Evolutionary conservation across 1,284 basidiomycete genomes (phyloP).

Genomic region (Ustanciosporium gigantosporum): DNA sequence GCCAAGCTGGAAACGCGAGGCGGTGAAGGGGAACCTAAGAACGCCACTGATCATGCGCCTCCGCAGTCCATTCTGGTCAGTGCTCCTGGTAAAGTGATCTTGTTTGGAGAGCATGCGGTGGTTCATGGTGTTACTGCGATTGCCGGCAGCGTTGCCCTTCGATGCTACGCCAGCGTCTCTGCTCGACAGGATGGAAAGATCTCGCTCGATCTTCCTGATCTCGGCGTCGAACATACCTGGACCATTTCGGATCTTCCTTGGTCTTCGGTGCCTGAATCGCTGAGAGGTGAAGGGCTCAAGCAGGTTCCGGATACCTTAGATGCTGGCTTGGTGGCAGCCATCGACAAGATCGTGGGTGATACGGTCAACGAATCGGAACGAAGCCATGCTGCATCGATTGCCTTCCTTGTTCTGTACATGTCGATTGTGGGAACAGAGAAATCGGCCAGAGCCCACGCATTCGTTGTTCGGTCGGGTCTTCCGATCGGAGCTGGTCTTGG

Average conservation of each 20-base stretch:
- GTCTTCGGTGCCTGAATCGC: constrained; percentile 66
- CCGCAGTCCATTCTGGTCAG: constrained; percentile 50
- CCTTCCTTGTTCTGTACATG: constrained; percentile 96
- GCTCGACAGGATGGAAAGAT: constrained; percentile 76
- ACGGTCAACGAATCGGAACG: constrained; percentile 47
- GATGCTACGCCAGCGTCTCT: constrained; percentile 85
- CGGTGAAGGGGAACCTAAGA: constrained; percentile 41
- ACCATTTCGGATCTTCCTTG: constrained; percentile 79
- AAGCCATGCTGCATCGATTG: constrained; percentile 70
- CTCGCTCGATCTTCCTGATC: constrained; percentile 78
- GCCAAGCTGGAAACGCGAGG: constrained; percentile 50
- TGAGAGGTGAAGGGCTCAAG: constrained; percentile 66
- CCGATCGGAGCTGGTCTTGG: constrained; percentile 98
- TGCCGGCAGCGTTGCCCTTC: constrained; percentile 89
- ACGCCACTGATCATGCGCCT: constrained; percentile 14
- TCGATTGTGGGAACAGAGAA: constrained; percentile 68
- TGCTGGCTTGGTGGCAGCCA: constrained; percentile 19
- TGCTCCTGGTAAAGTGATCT: constrained; percentile 92
- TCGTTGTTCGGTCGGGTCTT: constrained; percentile 84
- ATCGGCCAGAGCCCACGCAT: constrained; percentile 73
- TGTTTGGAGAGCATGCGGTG: constrained; percentile 98
- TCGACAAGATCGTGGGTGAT: constrained; percentile 44
- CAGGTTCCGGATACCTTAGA: constrained; percentile 67
- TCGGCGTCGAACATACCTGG: constrained; percentile 83
- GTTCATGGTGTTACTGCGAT: constrained; percentile 96